Evolutionary conservation across 164 flowering plant genomes (phyloP), one percentile per base, ranked within the genome.

Genomic region (Piper longum): DNA sequence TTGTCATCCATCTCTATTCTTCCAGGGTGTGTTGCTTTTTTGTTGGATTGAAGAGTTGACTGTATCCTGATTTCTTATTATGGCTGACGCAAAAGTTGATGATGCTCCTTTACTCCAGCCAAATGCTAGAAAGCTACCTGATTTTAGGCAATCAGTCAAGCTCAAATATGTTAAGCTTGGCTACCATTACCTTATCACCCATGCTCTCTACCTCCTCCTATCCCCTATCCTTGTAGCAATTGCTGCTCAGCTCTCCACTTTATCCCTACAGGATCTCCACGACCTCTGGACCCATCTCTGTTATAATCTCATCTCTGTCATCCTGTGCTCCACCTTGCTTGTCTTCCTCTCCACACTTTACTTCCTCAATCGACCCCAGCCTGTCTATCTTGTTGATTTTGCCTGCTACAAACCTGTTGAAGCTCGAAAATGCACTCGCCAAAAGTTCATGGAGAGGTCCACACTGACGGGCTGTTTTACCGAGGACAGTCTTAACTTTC

Each of bases 351-450:
- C 79, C 26, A 85, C 92, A 43, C 76, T 84, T 39, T 86, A 85
- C 62, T 81, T 88, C 74, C 79, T 88, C 43, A 85, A 86, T 26
- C 88, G 90, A 41, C 92, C 96, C 4, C 80, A 79, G n/a, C 82
- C 88, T 0, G 88, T 88, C 56, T 88, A 83, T 61, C 88, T 88
- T 7, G 87, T 88, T 16, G 74, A 88, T 63, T 88, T 86, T 66
- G 68, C 92, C 0, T 86, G 92, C 63, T 85, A 83, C 66, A 88
- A 88, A 74, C 92, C 96, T 0, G 85, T 80, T 7, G 87, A 84
- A 17, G 83, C 75, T 12, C 74, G 85, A 39, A 80, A 83, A 75
- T 88, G 96, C 74, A 68, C 85, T 19, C 77, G 84, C 59, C 82
- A 83, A 69, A 69, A 71, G 19, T 87, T 87, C 74, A 82, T 87